phyloP scores from a whole-genome alignment of 768 basidiomycete species.

The Lentinula detonsa region DNA sequence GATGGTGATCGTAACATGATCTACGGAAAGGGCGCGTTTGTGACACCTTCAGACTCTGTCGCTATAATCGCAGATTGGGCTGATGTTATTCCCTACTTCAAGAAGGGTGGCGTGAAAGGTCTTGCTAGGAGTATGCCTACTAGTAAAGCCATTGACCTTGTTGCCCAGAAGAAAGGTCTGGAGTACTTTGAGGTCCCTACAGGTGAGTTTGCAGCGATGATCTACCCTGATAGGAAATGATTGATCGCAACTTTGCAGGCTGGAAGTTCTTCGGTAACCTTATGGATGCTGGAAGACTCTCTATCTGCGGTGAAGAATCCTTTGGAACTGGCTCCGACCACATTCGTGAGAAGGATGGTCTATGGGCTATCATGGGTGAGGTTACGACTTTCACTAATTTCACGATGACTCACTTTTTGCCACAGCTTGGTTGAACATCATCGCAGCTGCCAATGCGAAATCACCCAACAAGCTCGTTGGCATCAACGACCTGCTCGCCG shows the following conservation, averaged over 20 bases:
- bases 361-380: conserved; percentile 95
- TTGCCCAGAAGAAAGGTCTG: conserved; percentile 88
- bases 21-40: conserved; percentile 96
- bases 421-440: conserved; percentile 94
- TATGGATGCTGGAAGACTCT: conserved; percentile 97
- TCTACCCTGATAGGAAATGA: neutral
- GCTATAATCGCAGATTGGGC: conserved; percentile 99
- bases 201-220: conserved; percentile 37
- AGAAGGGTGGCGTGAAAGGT: conserved; percentile 87
- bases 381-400: conserved; percentile 9
- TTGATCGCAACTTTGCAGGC: conserved; percentile 37
- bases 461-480: conserved; percentile 73
- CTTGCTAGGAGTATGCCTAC: conserved; percentile 98
- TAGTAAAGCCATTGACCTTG: conserved; percentile 92
- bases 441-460: conserved; percentile 80
- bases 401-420: neutral
- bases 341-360: conserved; percentile 98
- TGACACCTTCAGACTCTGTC: conserved; percentile 95
- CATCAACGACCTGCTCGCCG: conserved; percentile 85
- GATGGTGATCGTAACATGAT: conserved; percentile 99
- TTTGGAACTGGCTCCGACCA: conserved; percentile 99
- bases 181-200: conserved; percentile 97
- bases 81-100: conserved; percentile 87
- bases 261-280: conserved; percentile 99
- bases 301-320: conserved; percentile 98